Percentiles rank a stretch among this genome's conserved stretches.
Conservation (phyloP, 495 filamentous ascomycete genomes). For the Podospora comata region DNA sequence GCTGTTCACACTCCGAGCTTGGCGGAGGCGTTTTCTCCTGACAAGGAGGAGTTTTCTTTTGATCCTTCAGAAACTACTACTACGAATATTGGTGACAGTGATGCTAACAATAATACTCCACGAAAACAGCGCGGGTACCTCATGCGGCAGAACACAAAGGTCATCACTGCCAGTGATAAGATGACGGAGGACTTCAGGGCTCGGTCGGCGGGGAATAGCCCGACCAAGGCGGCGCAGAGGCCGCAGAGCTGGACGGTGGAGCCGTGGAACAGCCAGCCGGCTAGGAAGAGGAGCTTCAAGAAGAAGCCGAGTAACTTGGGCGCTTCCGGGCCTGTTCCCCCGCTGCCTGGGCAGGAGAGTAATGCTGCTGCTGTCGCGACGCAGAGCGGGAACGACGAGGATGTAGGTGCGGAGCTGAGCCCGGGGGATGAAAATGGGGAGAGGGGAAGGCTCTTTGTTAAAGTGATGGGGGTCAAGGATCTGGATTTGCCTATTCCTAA, state of each 20-base stretch:
- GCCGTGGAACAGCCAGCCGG: conserved; percentile 81
- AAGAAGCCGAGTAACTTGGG: conserved; percentile 46
- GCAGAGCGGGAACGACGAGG: conserved; percentile 55
- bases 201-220: conserved; percentile 65
- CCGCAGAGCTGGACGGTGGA: conserved; percentile 91
- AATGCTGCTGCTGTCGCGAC: conserved; percentile 57
- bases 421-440: conserved; percentile 73
- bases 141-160: conserved; percentile 97
- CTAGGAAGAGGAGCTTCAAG: conserved; percentile 61
- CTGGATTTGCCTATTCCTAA: conserved; percentile 85
- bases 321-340: conserved; percentile 60
- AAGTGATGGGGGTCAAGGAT: conserved; percentile 95
- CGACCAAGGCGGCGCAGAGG: conserved; percentile 63
- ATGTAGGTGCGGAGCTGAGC: conserved; percentile 48
- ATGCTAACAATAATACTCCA: conserved; percentile 55
- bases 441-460: conserved; percentile 91
- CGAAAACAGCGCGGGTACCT: conserved; percentile 89
- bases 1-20: conserved; percentile 22
- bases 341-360: conserved; percentile 84
- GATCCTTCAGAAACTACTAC: conserved; percentile 12
- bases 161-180: conserved; percentile 82
- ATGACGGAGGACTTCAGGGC: conserved; percentile 49
- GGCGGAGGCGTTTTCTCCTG: conserved; percentile 10
- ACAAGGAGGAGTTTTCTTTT: neutral
- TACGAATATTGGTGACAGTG: conserved; percentile 11